A percentile compares a stretch with the other conserved stretches of the same genome.
These are phyloP conservation scores for Ampelomyces quisqualis DNA, from an alignment of 2,329 filamentous ascomycete species.

Conservation along the genomic window DNA sequence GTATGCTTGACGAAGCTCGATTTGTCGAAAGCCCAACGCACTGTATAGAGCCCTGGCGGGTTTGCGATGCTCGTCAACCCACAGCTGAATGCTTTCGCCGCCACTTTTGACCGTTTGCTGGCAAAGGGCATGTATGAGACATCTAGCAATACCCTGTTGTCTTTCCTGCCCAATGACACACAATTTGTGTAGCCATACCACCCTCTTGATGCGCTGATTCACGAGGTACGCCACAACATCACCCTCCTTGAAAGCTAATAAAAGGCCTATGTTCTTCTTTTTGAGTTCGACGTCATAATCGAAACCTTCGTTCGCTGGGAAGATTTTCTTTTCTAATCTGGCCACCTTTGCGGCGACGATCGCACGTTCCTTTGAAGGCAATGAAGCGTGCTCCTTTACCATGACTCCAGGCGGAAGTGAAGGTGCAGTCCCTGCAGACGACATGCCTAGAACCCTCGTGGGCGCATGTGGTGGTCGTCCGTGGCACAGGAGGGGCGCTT, in stretches of 20 bases:
- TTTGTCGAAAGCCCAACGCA: slow-evolving; percentile 50
- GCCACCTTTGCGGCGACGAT: slow-evolving; percentile 21
- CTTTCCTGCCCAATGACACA: slow-evolving; percentile 52
- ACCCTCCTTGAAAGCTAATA: slow-evolving; percentile 33
- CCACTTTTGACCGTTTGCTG: slow-evolving; percentile 48
- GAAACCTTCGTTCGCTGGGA: slow-evolving; percentile 55
- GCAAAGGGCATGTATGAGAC: slow-evolving; percentile 49
- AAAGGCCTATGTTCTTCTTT: slow-evolving; percentile 52
- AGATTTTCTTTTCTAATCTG: slow-evolving; percentile 53
- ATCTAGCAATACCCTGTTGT: slow-evolving; percentile 49
- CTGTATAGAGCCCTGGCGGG: slow-evolving; percentile 50
- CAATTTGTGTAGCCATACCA: slow-evolving; percentile 55
- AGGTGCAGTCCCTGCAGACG: background rate
- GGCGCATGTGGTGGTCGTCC: background rate
- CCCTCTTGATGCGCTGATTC: slow-evolving; percentile 27
- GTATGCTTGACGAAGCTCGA: slow-evolving; percentile 51
- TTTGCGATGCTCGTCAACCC: slow-evolving; percentile 53
- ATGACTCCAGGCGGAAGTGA: slow-evolving; percentile 9
- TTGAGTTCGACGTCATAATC: slow-evolving; percentile 51
- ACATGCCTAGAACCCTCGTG: slow-evolving; percentile 8
- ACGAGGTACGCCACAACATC: slow-evolving; percentile 48
- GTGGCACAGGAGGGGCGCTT: too few relatives aligned
- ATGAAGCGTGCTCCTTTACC: slow-evolving; percentile 17
- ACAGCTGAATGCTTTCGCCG: slow-evolving; percentile 52
- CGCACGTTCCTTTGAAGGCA: slow-evolving; percentile 24